Evolutionary conservation across 2,329 filamentous ascomycete genomes (phyloP).

Genomic region (Botryosphaeria dothidea): DNA sequence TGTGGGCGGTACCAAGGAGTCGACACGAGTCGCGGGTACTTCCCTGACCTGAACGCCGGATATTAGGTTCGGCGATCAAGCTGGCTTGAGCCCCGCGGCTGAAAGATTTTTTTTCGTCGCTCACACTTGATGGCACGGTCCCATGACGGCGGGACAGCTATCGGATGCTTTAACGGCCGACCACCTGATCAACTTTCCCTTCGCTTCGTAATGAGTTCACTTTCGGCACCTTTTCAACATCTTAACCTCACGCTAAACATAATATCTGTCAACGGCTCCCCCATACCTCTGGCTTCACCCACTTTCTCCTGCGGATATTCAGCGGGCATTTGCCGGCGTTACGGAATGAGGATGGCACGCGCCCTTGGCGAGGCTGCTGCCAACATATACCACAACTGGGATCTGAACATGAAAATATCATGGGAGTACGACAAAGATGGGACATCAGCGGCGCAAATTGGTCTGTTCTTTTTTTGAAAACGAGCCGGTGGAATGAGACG

Average conservation of each 20-base stretch:
- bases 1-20: constrained; percentile 49
- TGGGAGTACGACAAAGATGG: constrained; percentile 17
- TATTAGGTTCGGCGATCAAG: constrained; percentile 30
- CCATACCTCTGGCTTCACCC: constrained; percentile 15
- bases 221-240: constrained; percentile 9
- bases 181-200: not conserved
- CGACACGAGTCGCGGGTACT: constrained; percentile 49
- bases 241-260: constrained; percentile 14
- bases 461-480: constrained; percentile 7
- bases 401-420: constrained; percentile 18
- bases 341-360: constrained; percentile 17
- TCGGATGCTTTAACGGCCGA: not conserved
- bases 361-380: constrained; percentile 6
- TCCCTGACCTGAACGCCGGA: constrained; percentile 44
- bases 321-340: constrained; percentile 19
- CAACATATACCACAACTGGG: constrained; percentile 18
- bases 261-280: constrained; percentile 7
- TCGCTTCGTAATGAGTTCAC: not conserved
- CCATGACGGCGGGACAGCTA: not conserved
- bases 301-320: constrained; percentile 18
- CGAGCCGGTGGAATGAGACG: not conserved
- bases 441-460: constrained; percentile 15
- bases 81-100: not conserved
- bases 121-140: not conserved
- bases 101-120: not conserved